Base-by-base conservation (phyloP, 1,284 basidiomycete species). In the Singerocomus rubriflavus region DNA sequence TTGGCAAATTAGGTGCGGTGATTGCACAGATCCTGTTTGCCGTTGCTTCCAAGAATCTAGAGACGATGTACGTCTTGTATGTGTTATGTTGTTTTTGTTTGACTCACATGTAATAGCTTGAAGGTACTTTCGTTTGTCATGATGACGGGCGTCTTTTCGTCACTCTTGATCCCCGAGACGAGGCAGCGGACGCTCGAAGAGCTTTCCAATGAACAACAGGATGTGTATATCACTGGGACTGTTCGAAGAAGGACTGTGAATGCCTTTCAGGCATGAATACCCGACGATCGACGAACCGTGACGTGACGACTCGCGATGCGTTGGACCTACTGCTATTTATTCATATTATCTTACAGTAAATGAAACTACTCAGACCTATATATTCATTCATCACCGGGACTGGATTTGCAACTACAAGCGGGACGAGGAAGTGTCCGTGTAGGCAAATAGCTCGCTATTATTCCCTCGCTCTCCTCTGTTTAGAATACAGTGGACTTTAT, bases 1-100 rank as follows among this genome's bases (percentile, higher is more conserved):
- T 72, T 25, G 82, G 82, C 25, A 88, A 88, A 68, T 68, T 84
- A 40, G 85, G 85, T 29, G 85, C 84, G 25, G 79, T 87, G 60
- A 65, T 87, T 35, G 77, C 82, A 7, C 82, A 85, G 13, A 5
- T 53, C 8, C 9, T 57, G 13, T 51, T 51, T 10, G 31, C 53
- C 8, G 5, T 14, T 10, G 17, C n/a, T n/a, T n/a, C 48, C 11
- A 7, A n/a, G n/a, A 34, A 31, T 4, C 7, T 52, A 30, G 3
- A 35, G 5, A 2, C 13, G 14, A 11, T 53, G 52, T 55, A 41
- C 32, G 52, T 55, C 30, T 50, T 11, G 27, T 10, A 8, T 21
- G 16, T n/a, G 14, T 14, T 16, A 14, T 49, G 8, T n/a, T 5
- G 9, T 11, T 13, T 26, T 27, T 14, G 12, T 33, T 37, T 27